Percentiles rank a stretch among this genome's conserved stretches.
These are phyloP conservation scores for Phytophthora parvispora DNA, from an alignment of 352 stramenopile species.

Conservation along the genomic window DNA sequence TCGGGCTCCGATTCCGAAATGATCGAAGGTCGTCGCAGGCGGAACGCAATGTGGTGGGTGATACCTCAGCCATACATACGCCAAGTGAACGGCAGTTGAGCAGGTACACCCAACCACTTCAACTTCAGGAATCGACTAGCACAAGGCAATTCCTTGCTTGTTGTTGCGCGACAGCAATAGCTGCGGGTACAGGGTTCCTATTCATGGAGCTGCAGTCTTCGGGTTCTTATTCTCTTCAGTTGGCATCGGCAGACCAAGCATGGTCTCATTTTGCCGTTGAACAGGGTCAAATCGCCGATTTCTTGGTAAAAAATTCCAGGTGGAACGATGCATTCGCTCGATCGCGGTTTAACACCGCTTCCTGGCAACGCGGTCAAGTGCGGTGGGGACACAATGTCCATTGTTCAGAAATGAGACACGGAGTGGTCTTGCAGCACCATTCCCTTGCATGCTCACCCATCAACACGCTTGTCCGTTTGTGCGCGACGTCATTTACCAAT, in stretches of 20 bases:
- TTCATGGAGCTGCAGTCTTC: neutral
- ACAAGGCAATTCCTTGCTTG: neutral
- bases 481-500: constrained; percentile 11
- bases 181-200: neutral
- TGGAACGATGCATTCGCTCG: neutral
- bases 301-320: too few relatives aligned
- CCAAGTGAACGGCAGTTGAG: constrained; percentile 8
- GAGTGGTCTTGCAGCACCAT: neutral
- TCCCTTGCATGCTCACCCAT: constrained; percentile 16
- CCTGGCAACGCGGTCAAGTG: neutral
- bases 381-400: neutral
- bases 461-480: constrained; percentile 14
- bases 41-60: neutral
- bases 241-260: neutral
- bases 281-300: too few relatives aligned
- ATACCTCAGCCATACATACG: neutral
- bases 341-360: neutral
- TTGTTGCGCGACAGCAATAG: neutral
- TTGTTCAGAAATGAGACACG: constrained; percentile 15
- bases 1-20: constrained; percentile 3
- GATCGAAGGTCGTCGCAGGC: neutral
- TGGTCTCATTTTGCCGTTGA: neutral
- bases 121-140: constrained; percentile 4
- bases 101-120: neutral
- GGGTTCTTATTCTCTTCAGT: neutral